Evolutionary conservation across 176 grass and related monocot species (phyloP).

Genomic region (Saccharum officinarum): DNA sequence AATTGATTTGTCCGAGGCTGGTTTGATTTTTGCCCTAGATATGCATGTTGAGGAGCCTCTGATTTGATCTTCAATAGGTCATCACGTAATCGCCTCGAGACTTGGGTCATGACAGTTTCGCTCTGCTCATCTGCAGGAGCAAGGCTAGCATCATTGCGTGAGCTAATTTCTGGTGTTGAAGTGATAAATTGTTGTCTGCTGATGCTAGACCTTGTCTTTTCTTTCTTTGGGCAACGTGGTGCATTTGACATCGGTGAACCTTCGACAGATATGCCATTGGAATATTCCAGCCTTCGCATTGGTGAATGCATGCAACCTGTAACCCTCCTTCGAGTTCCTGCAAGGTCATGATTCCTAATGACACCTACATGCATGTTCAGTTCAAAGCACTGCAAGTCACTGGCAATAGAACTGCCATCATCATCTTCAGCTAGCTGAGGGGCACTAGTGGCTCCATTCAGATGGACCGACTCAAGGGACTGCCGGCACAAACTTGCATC

Average conservation of each 20-base stretch:
- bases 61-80: conserved; percentile 57
- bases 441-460: conserved; percentile 85
- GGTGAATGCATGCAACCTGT: conserved; percentile 48
- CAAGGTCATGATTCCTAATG: conserved; percentile 38
- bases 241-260: conserved; percentile 35
- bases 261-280: conserved; percentile 35
- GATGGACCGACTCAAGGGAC: conserved; percentile 82
- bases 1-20: conserved; percentile 31
- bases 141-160: conserved; percentile 7
- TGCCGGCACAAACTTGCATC: conserved; percentile 71
- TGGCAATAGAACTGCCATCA: conserved; percentile 70
- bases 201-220: conserved; percentile 25
- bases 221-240: conserved; percentile 21
- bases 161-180: conserved; percentile 28
- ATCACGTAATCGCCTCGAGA: conserved; percentile 39
- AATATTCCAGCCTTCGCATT: conserved; percentile 58
- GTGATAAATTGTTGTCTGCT: conserved; percentile 37
- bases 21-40: conserved; percentile 33
- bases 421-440: conserved; percentile 83
- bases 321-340: conserved; percentile 29
- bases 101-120: conserved; percentile 48
- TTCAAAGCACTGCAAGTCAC: conserved; percentile 92
- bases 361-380: conserved; percentile 56
- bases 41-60: conserved; percentile 42
- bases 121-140: conserved; percentile 30